These are phyloP conservation scores for Heliocybe sulcata DNA, from an alignment of 1,284 basidiomycete genomes.

Conservation along the genomic window DNA sequence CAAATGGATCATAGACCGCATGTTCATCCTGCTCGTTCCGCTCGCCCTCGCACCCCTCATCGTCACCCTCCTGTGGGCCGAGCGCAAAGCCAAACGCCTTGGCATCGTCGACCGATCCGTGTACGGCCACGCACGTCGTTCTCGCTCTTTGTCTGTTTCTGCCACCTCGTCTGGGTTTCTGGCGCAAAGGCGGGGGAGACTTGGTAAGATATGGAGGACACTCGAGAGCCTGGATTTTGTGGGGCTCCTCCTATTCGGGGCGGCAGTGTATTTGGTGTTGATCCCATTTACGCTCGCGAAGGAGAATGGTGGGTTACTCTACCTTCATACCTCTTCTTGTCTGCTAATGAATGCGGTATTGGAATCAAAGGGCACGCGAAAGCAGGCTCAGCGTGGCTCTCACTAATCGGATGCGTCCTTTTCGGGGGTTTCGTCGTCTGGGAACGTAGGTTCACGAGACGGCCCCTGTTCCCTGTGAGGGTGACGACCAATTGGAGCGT, in stretches of 20 bases:
- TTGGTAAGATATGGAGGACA: slow-evolving; percentile 20
- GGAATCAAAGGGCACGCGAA: not conserved
- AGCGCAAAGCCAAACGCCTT: slow-evolving; percentile 50
- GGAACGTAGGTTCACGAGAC: slow-evolving; percentile 40
- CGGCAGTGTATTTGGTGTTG: slow-evolving; percentile 46
- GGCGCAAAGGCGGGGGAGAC: not conserved
- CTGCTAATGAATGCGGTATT: not conserved
- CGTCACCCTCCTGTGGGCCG: slow-evolving; percentile 64
- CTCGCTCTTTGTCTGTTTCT: slow-evolving; percentile 1
- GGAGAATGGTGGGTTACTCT: not conserved
- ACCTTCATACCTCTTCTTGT: not conserved
- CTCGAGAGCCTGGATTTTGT: slow-evolving; percentile 51
- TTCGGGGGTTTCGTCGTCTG: slow-evolving; percentile 31
- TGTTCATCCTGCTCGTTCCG: slow-evolving; percentile 61
- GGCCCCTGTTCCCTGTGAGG: slow-evolving; percentile 46
- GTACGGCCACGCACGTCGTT: not conserved
- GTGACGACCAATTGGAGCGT: slow-evolving; percentile 55
- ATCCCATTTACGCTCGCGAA: slow-evolving; percentile 44
- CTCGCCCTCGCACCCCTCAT: slow-evolving; percentile 51
- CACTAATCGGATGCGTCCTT: not conserved
- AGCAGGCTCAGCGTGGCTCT: not conserved
- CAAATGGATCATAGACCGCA: slow-evolving; percentile 41
- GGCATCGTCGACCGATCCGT: slow-evolving; percentile 27
- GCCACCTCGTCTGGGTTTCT: slow-evolving; percentile 3
- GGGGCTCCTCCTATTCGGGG: slow-evolving; percentile 51